Evolutionary conservation across 768 basidiomycete species (phyloP), one percentile per base, ranked within the genome.

Genomic region (Favolaschia claudopus): DNA sequence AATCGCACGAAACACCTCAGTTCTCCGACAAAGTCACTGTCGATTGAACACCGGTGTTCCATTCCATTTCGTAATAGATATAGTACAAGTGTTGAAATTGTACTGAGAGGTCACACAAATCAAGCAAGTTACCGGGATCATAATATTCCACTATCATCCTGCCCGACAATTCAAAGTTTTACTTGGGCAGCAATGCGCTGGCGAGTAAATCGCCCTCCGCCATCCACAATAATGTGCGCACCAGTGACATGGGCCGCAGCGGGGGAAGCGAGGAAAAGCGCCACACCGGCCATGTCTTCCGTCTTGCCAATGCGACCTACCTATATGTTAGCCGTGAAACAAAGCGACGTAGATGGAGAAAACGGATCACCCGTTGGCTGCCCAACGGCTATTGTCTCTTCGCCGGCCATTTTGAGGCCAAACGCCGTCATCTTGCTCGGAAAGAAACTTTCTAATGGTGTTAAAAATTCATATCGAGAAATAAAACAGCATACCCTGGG

Each of bases 201-300:
- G 1, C 63, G 43, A 28, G 46, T 56, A 19, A 42, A 64, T 31
- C 63, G 54, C 28, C 49, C 58, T 9, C 88, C 88, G 5, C 89
- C 88, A 66, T 89, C 88, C 39, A 90, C 69, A 10, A 82, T 73
- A 42, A 89, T 81, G 7, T 86, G 85, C 22, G 87, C 84, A 7
- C 86, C 89, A 32, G 83, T 89, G 42, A 89, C 79, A 71, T 80
- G 89, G 19, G 84, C 78, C 0, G 85, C 87, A 0, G 86, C 88
- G 32, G 79, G 78, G 50, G 84, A 83, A 13, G 85, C 76, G 15
- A 91, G 76, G 77, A 82, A 91, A 54, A 91, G 64, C 38, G 83
- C 85, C 17, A 86, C 77, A 0, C 86, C 88, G 1, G 81, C 85
- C 22, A 90, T 81, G 65, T 91, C 89, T 66, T 89, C 86, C 2